Evolutionary conservation across 1,284 basidiomycete genomes (phyloP), one percentile per base, ranked within the genome.

Genomic region (Cutaneotrichosporon sp.): DNA sequence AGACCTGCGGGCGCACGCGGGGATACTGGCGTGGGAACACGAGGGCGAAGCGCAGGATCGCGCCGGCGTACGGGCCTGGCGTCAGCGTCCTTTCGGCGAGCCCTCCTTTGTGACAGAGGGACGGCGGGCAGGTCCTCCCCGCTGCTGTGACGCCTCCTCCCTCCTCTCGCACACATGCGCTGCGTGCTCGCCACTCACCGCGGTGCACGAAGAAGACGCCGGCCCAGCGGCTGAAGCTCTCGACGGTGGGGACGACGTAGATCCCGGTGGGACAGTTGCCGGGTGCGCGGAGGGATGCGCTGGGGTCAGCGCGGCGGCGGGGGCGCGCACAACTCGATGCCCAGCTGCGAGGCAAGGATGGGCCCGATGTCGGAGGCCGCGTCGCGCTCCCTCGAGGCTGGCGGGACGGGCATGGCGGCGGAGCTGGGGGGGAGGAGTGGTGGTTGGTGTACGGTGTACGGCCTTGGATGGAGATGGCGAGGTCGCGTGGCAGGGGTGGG

Each of bases 161-260:
- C n/a, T n/a, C n/a, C n/a, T n/a, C n/a, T n/a, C n/a, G n/a, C n/a
- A n/a, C n/a, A n/a, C n/a, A n/a, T n/a, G n/a, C n/a, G n/a, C n/a
- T n/a, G n/a, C n/a, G n/a, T n/a, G n/a, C n/a, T n/a, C n/a, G n/a
- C n/a, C 29, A 77, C 83, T 65, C 58, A 87, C 92, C 92, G 83
- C 89, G 86, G 74, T 94, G 92, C 25, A 94, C 85, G 77, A 93
- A 95, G 67, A 92, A 85, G 14, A 91, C 87, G 6, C 84, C 89
- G 60, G 91, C 87, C 92, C 92, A 95, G 46, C 86, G 79, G 64
- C 88, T 79, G 11, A 89, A 74, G 56, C 81, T 85, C 52, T 87
- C 86, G 14, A 79, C 69, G 0, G 88, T 87, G 1, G 91, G 91
- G 2, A 86, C 82, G 45, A 92, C 79, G 71, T 94, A 94, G 80